A percentile compares a stretch with the other conserved stretches of the same genome.
These are phyloP conservation scores for Lodderomyces jiufengensis DNA, from an alignment of 1,139 yeast genomes.

Conservation along the genomic window DNA sequence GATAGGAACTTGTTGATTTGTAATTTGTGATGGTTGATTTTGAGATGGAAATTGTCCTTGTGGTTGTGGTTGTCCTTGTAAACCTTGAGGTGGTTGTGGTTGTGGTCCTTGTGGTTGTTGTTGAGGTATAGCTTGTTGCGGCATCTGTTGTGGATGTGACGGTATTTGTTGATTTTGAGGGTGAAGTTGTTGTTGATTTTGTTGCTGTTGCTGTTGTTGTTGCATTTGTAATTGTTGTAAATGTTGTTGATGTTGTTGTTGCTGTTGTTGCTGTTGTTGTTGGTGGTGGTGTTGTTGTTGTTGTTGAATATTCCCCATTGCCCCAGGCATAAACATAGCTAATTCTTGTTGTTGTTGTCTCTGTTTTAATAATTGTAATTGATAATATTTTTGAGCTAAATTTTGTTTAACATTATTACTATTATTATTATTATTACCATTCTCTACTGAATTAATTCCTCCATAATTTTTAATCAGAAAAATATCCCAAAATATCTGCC, in stretches of 20 bases:
- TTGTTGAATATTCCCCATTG: constrained; percentile 20
- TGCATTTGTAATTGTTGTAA: constrained; percentile 5
- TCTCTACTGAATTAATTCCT: not conserved
- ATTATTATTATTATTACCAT: constrained; percentile 50
- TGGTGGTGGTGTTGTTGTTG: constrained; percentile 10
- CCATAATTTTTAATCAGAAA: constrained; percentile 63
- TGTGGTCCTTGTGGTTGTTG: constrained; percentile 11
- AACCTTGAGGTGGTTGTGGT: constrained; percentile 10
- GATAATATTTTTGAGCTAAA: constrained; percentile 69
- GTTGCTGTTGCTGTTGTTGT: constrained; percentile 10
- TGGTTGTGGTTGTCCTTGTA: constrained; percentile 18
- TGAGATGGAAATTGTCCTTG: constrained; percentile 9
- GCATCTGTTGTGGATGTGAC: constrained; percentile 2
- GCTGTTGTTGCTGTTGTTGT: constrained; percentile 10
- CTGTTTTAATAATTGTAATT: constrained; percentile 63
- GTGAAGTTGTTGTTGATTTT: constrained; percentile 6
- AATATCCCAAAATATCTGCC: constrained; percentile 95
- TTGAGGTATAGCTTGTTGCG: constrained; percentile 9
- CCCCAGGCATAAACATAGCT: constrained; percentile 26
- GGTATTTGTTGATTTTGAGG: constrained; percentile 2
- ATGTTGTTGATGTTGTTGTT: constrained; percentile 12
- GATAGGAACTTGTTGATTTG: not conserved
- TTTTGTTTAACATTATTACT: constrained; percentile 21
- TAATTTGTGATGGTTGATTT: constrained; percentile 15
- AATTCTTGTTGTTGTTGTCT: constrained; percentile 49